Conservation (phyloP, 768 basidiomycete genomes). For the Coprinopsis marcescibilis region DNA sequence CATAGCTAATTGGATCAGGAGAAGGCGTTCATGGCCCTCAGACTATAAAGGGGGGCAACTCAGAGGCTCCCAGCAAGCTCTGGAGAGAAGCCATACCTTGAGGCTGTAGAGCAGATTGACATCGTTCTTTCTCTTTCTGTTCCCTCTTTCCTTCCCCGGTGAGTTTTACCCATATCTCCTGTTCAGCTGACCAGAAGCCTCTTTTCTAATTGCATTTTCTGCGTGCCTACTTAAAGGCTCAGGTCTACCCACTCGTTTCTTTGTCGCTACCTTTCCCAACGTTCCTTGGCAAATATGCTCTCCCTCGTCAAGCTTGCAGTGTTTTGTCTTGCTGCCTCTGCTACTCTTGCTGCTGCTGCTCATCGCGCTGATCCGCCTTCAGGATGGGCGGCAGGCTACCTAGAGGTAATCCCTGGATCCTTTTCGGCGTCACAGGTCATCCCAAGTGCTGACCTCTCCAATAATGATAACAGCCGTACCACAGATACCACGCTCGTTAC, state of each 20-base stretch:
- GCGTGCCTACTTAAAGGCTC: constrained; percentile 23
- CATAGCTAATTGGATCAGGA: too few relatives aligned
- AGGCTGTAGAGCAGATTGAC: constrained; percentile 9
- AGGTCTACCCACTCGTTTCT: constrained; percentile 12
- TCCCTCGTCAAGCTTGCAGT: constrained; percentile 33
- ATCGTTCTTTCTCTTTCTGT: constrained; percentile 13
- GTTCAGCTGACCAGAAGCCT: constrained; percentile 1
- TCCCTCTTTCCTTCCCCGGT: constrained; percentile 12
- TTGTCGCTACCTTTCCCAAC: constrained; percentile 24
- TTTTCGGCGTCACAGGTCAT: too few relatives aligned
- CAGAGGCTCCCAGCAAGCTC: not conserved
- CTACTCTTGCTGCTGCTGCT: constrained; percentile 32
- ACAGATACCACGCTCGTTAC: constrained; percentile 58
- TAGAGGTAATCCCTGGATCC: constrained; percentile 33
- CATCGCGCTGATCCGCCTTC: constrained; percentile 35
- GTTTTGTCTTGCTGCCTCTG: constrained; percentile 37
- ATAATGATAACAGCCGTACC: constrained; percentile 39
- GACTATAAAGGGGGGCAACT: not conserved
- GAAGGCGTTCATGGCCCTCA: not conserved
- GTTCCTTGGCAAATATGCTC: constrained; percentile 31
- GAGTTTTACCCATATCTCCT: not conserved
- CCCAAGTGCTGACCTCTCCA: too few relatives aligned
- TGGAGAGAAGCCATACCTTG: constrained; percentile 1
- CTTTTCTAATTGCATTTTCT: constrained; percentile 1
- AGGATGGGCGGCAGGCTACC: constrained; percentile 37